These are phyloP conservation scores for Musa schizocarpa DNA, from an alignment of 176 grass and related monocot species.

Conservation along the genomic window DNA sequence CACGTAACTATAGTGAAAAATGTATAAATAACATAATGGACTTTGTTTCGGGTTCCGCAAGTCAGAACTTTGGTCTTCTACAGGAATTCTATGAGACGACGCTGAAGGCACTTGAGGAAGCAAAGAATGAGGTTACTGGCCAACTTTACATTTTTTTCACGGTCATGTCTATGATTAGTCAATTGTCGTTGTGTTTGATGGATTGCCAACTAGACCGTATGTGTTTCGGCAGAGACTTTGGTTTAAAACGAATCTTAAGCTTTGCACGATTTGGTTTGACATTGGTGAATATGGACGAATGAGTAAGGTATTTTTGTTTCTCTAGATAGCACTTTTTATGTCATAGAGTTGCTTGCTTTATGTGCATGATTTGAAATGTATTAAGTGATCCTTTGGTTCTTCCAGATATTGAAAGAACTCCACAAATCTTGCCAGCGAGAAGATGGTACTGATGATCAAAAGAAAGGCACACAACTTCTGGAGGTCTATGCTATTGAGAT, in stretches of 20 bases:
- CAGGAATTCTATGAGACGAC: constrained; percentile 98
- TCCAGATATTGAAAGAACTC: constrained; percentile 72
- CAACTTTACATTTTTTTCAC: neutral
- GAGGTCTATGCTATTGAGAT: constrained; percentile 99
- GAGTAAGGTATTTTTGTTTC: constrained; percentile 56
- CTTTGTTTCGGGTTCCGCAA: constrained; percentile 95
- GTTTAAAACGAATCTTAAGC: constrained; percentile 98
- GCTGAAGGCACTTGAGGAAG: constrained; percentile 89
- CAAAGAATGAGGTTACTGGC: constrained; percentile 75
- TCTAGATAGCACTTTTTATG: neutral
- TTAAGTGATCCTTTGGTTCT: neutral
- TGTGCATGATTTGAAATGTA: neutral
- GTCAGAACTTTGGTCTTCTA: constrained; percentile 84
- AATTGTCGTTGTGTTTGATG: constrained; percentile 4
- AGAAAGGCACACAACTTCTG: constrained; percentile 99
- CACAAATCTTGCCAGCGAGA: constrained; percentile 94
- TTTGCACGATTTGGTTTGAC: constrained; percentile 99
- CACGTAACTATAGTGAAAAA: constrained; percentile 98
- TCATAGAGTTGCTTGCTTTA: neutral
- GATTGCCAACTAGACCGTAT: constrained; percentile 14
- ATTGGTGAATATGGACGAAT: constrained; percentile 91
- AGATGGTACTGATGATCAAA: constrained; percentile 98
- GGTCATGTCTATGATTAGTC: neutral
- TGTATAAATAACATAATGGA: constrained; percentile 99
- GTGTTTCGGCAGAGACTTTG: constrained; percentile 66